Evolutionary conservation across 2,329 filamentous ascomycete species (phyloP), one percentile per base, ranked within the genome.

Genomic region (Talaromyces sp.): DNA sequence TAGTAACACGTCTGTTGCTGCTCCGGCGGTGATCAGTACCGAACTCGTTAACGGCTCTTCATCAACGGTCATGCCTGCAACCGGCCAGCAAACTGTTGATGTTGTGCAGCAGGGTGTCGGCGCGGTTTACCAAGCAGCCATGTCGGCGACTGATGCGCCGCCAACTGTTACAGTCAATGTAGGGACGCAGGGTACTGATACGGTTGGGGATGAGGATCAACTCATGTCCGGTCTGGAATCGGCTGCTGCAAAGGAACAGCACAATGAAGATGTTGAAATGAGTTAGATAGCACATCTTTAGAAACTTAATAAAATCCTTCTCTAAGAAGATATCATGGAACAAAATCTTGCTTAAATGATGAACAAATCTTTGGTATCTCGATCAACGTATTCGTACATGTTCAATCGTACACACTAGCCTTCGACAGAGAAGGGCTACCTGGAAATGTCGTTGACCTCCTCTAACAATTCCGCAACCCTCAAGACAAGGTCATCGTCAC

Each of bases 401-500:
- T 47, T 19, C 43, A 17, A 33, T 33, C 39, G n/a, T 60, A 60
- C 39, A 45, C 47, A 50, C 19, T 17, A 39, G 37, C 41, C 45
- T 27, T 27, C 8, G 3, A 47, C 9, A 11, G n/a, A n/a, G 15
- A 54, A 35, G n/a, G 4, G 1, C 1, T 37, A 37, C 8, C 39
- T 25, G 33, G 31, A 56, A 25, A 10, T 37, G 6, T 39, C 8
- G n/a, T 62, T 43, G 4, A 31, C 54, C 58, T 63, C 52, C 61
- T 79, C 77, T 6, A 81, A 63, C 62, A 77, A 63, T 63, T 74
- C 73, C 15, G 75, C 78, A 27, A 79, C 75, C 59, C 73, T 73
- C 56, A 81, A 67, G 6, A 81, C 78, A 43, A 80, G 69, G 33
- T 76, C 71, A 67, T 83, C 81, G 61, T 81, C 78, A 1, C 81